Conservation (phyloP, 163 green algal genomes). For the Chloroidium sp. region DNA sequence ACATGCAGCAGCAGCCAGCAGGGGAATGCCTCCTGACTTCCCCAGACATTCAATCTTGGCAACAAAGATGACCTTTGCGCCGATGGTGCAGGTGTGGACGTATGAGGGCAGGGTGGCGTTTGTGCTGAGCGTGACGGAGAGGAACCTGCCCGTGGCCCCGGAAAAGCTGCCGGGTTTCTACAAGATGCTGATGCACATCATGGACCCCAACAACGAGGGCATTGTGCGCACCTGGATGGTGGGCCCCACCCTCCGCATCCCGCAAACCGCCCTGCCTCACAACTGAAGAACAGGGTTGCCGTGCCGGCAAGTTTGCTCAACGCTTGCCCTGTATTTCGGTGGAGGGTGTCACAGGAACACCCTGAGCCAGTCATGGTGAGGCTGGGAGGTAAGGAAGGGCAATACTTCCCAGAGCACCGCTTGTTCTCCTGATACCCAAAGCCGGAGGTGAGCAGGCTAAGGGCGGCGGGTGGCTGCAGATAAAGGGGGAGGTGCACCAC, state of each 20-base stretch:
- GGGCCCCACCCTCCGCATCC: not conserved
- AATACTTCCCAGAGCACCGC: too few relatives aligned
- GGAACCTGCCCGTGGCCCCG: constrained; percentile 37
- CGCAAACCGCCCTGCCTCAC: not conserved
- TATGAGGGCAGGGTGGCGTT: constrained; percentile 62
- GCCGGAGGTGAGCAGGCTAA: too few relatives aligned
- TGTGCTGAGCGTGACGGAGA: constrained; percentile 71
- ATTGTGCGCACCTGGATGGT: constrained; percentile 22
- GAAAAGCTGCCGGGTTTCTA: constrained; percentile 34
- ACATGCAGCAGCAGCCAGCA: too few relatives aligned
- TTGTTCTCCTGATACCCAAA: too few relatives aligned
- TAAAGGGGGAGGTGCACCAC: constrained; percentile 67
- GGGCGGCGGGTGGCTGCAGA: constrained; percentile 13
- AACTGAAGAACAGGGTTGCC: not conserved
- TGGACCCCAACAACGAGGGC: constrained; percentile 27
- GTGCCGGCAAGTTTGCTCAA: too few relatives aligned
- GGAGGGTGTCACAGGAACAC: too few relatives aligned
- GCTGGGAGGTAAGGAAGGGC: too few relatives aligned
- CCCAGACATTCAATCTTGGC: not conserved
- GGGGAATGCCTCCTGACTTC: too few relatives aligned
- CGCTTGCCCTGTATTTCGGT: constrained; percentile 8
- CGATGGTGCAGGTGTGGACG: constrained; percentile 60
- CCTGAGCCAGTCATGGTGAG: too few relatives aligned
- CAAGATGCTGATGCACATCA: constrained; percentile 41
- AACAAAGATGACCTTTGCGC: too few relatives aligned